Evolutionary conservation across 306 rosid genomes (phyloP), one percentile per base, ranked within the genome.

Genomic region (Lathyrus tuberosus): DNA sequence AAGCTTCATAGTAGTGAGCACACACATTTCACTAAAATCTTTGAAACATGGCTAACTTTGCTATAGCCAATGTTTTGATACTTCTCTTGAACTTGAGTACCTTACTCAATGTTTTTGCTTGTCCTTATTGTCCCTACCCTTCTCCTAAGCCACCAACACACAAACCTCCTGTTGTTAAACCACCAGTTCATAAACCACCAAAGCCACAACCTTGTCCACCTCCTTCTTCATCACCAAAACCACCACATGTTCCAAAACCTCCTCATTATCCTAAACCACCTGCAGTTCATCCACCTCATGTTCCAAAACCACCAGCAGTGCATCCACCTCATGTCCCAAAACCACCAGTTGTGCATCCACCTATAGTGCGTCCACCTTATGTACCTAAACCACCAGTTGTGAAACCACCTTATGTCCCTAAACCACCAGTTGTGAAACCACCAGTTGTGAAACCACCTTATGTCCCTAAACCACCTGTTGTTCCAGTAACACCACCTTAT

Each of bases 91-190:
- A 82, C 75, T 80, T 88, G n/a, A 60, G 79, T 15, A 68, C 79
- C 10, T 48, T 87, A 24, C 86, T 89, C 70, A 62, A 75, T 48
- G 72, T 92, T 70, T 73, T 88, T 46, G 96, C 97, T 51, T 83
- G 89, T 62, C 82, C 85, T 38, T 77, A 85, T 38, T 87, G 91
- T 35, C 84, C 95, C 2, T 59, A 81, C 74, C 86, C 86, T 16
- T 0, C 80, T 65, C 89, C 95, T 11, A 65, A 81, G 40, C 87
- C 89, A 15, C 83, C 83, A 30, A 70, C 74, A 17, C 62, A 78
- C 17, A 15, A 54, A 16, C 79, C 70, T 14, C 76, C 79, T 2
- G 60, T 20, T 3, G 62, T 72, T 35, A 76, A 82, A 12, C 61
- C 61, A 22, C 61, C 61, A 2, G 35, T 12, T 22, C 33, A 53